A percentile compares a stretch with the other conserved stretches of the same genome.
Evolutionary conservation across 495 filamentous ascomycete genomes (phyloP).

Genomic region (Cercophora samala): DNA sequence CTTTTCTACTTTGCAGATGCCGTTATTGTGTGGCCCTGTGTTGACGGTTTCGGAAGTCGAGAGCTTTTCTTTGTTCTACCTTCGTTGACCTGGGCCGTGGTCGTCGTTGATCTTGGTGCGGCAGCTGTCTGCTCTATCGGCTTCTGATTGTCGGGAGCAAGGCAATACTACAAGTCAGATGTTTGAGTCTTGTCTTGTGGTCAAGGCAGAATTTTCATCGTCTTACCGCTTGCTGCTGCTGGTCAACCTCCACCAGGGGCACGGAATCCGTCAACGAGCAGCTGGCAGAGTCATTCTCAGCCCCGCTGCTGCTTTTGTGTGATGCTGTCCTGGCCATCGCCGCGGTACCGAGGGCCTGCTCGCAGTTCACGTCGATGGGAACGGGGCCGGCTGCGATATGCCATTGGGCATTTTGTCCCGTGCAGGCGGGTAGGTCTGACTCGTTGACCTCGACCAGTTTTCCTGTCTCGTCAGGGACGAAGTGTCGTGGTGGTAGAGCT

Average conservation of each 20-base stretch:
- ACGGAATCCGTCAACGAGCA: not conserved
- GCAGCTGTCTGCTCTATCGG: not conserved
- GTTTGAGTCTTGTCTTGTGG: not conserved
- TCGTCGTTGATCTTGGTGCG: not conserved
- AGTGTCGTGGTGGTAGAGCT: constrained; percentile 28
- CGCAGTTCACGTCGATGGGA: not conserved
- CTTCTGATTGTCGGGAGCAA: not conserved
- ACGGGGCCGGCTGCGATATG: not conserved
- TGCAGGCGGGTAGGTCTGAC: constrained; percentile 9
- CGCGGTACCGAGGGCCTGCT: not conserved
- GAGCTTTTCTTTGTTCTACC: not conserved
- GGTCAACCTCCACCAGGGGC: not conserved
- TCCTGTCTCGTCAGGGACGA: constrained; percentile 14
- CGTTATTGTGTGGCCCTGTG: not conserved
- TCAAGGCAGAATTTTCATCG: not conserved
- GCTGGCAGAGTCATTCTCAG: not conserved
- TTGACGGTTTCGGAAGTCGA: not conserved
- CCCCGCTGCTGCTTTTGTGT: not conserved
- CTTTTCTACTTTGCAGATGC: not conserved
- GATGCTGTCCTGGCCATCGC: not conserved
- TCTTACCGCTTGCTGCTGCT: not conserved
- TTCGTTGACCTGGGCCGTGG: not conserved
- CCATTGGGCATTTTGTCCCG: constrained; percentile 6
- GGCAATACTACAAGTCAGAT: not conserved
- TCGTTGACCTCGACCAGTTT: constrained; percentile 9